Base-by-base conservation (phyloP, 2,329 filamentous ascomycete species). In the Tolypocladium album region DNA sequence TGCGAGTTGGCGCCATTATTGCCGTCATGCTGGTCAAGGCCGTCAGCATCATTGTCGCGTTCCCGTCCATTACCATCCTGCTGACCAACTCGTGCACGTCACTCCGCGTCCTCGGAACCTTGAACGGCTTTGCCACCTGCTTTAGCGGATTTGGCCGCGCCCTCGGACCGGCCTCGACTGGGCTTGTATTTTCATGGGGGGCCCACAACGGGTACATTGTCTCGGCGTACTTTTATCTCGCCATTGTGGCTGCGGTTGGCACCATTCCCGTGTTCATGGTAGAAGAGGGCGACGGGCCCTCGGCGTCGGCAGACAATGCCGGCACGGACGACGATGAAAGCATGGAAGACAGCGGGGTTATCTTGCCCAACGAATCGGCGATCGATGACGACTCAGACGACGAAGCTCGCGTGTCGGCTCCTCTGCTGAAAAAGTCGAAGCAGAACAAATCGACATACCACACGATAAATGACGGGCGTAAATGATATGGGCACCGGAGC, bases 81-180 rank as follows among this genome's bases (percentile, higher is more conserved):
- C 82, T 97, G 43, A 97, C 92, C 36, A 97, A 97, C 74, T 90
- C 88, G 12, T 91, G 91, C 5, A 75, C 80, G 1, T 92, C 88
- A 59, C 76, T 96, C 20, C 67, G 66, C 52, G 83, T 96, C 12
- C 81, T 97, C 6, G 92, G 92, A 1, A 97, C 92, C 0, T 76
- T 97, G 59, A 97, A 97, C 68, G 94, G 93, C 3, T 86, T 96
- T 62, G 92, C 91, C 0, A 96, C 92, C 0, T 89, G 88, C 60
- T 85, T 92, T 40, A 88, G 87, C 64, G 92, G 90, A 0, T 73
- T 97, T 6, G 93, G 92, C 1, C 79, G 92, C 56, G 92, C 91
- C 0, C 68, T 82, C 0, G 94, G 94, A 0, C 93, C 94, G 0
- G 89, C 89, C 0, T 72, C 88, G 40, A 82, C 86, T 0, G 93